A percentile compares a stretch with the other conserved stretches of the same genome.
These are phyloP conservation scores for Rhododendron williamsianum DNA, from an alignment of 148 eudicot genomes.

Conservation along the genomic window DNA sequence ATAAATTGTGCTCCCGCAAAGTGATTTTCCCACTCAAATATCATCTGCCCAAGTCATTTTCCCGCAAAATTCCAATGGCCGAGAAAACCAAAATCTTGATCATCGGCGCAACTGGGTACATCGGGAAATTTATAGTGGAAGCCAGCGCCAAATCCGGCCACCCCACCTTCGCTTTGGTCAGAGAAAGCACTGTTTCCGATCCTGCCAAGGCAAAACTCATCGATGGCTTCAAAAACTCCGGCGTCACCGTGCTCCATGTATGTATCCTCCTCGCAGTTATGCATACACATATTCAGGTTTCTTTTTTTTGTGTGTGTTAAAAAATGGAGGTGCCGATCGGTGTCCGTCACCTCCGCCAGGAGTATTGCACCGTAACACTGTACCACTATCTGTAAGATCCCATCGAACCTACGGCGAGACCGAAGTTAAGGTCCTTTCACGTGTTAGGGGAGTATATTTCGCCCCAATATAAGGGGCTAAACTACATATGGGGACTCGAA, in stretches of 20 bases:
- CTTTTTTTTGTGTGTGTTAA: background rate
- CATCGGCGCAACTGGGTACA: slow-evolving; percentile 59
- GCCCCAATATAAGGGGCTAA: too few relatives aligned
- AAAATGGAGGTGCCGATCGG: too few relatives aligned
- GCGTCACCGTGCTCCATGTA: slow-evolving; percentile 39
- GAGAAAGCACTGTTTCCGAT: slow-evolving; percentile 32
- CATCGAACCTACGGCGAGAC: too few relatives aligned
- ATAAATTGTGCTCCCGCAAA: too few relatives aligned
- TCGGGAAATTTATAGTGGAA: slow-evolving; percentile 52
- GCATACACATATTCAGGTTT: background rate
- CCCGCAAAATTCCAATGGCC: slow-evolving; percentile 20
- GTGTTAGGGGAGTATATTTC: too few relatives aligned
- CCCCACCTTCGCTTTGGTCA: slow-evolving; percentile 42
- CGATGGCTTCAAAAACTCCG: slow-evolving; percentile 33
- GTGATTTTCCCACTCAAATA: background rate
- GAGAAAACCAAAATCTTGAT: slow-evolving; percentile 50
- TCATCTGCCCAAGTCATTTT: background rate
- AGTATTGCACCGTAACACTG: too few relatives aligned
- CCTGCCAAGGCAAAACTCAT: slow-evolving; percentile 31
- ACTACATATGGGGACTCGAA: too few relatives aligned
- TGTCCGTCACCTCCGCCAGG: too few relatives aligned
- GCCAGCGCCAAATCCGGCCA: slow-evolving; percentile 46
- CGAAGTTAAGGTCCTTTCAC: too few relatives aligned
- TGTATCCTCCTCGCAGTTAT: background rate
- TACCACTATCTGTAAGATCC: too few relatives aligned